These are phyloP conservation scores for Pythium insidiosum DNA, from an alignment of 352 stramenopile species.

Conservation along the genomic window DNA sequence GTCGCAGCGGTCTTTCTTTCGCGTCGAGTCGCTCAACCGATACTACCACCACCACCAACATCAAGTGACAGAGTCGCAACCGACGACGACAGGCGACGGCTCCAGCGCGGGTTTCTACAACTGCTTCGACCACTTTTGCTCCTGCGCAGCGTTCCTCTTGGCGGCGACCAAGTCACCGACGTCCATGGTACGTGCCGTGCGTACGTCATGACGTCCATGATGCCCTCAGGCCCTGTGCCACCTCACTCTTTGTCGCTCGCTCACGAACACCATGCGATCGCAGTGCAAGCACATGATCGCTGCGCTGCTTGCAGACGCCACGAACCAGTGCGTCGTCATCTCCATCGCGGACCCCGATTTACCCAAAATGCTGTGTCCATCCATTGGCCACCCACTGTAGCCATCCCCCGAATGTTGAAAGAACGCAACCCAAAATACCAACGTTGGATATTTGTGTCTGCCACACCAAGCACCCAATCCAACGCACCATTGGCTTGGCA, in stretches of 20 bases:
- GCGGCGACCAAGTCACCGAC: conserved; percentile 24
- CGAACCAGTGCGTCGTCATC: conserved; percentile 30
- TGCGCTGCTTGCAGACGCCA: conserved; percentile 46
- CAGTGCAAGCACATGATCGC: conserved; percentile 76
- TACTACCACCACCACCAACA: conserved; percentile 18
- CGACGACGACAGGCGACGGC: conserved; percentile 26
- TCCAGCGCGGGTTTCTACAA: conserved; percentile 76
- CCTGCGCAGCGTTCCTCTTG: conserved; percentile 45
- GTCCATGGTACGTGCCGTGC: conserved; percentile 32
- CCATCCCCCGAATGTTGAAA: conserved; percentile 6
- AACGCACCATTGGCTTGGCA: no score
- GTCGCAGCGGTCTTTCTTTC: conserved; percentile 45
- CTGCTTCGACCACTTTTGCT: conserved; percentile 63
- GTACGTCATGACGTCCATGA: no score
- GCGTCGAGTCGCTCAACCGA: conserved; percentile 56
- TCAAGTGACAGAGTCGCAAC: conserved; percentile 19
- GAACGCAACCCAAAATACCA: conserved; percentile 1
- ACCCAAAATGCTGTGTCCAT: conserved; percentile 51
- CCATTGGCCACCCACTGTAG: no score
- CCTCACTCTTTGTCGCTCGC: no score
- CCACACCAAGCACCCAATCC: no score
- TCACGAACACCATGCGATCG: no score
- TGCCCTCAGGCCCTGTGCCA: no score
- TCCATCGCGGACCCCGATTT: conserved; percentile 48
- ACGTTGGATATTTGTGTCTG: conserved; percentile 1